These are phyloP conservation scores for Phytophthora crassamura DNA, from an alignment of 352 stramenopile species.

Conservation along the genomic window DNA sequence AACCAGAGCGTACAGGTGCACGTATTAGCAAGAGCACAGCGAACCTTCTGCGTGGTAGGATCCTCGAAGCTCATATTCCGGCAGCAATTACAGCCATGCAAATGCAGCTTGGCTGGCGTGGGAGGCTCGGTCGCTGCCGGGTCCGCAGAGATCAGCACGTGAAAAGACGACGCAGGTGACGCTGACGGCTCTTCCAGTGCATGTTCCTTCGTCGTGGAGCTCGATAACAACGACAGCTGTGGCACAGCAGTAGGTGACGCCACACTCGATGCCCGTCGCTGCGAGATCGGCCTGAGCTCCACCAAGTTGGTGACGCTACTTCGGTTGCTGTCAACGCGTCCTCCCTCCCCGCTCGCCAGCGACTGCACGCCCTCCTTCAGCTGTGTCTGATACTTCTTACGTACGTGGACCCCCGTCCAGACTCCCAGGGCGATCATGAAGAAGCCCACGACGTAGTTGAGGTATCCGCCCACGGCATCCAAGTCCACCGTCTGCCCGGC, in stretches of 20 bases:
- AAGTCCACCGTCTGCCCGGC: slow-evolving; percentile 56
- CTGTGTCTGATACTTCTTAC: slow-evolving; percentile 57
- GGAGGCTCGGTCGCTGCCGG: background rate
- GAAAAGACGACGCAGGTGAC: slow-evolving; percentile 31
- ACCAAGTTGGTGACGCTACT: slow-evolving; percentile 32
- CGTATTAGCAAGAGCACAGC: background rate
- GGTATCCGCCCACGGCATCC: slow-evolving; percentile 60
- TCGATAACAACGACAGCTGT: slow-evolving; percentile 8
- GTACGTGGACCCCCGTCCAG: slow-evolving; percentile 61
- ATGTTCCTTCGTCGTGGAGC: slow-evolving; percentile 13
- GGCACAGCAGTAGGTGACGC: slow-evolving; percentile 8
- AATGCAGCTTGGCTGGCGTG: slow-evolving; percentile 23
- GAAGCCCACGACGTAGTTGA: slow-evolving; percentile 76
- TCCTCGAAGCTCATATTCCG: slow-evolving; percentile 53
- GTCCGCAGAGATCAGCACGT: slow-evolving; percentile 23
- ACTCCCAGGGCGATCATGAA: slow-evolving; percentile 82
- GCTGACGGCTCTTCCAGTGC: background rate
- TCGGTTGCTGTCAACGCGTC: slow-evolving; percentile 1
- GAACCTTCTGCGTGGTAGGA: slow-evolving; percentile 48
- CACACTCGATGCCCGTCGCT: slow-evolving; percentile 17
- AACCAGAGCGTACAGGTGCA: background rate
- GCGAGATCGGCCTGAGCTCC: slow-evolving; percentile 30
- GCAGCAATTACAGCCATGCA: slow-evolving; percentile 38
- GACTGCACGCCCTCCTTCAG: slow-evolving; percentile 42
- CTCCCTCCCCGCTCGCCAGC: slow-evolving; percentile 4